A percentile compares a stretch with the other conserved stretches of the same genome.
Evolutionary conservation across 108 stramenopile species (phyloP).

Genomic region (Nitzschia sp.): DNA sequence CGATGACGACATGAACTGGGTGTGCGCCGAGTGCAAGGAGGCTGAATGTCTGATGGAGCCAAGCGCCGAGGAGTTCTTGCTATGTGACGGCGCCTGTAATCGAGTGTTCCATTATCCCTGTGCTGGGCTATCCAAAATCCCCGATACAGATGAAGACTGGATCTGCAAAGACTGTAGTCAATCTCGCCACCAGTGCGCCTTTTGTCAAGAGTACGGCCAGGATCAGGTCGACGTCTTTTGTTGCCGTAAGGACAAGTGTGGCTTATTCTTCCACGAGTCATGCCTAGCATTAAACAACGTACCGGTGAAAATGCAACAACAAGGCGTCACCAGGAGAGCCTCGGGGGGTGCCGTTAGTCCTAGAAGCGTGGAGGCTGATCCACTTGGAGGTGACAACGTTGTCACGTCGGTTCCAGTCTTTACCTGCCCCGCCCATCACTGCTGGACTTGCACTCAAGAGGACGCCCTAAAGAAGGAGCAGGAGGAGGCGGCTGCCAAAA

Average conservation of each 20-base stretch:
- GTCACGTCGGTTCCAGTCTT: slow-evolving; percentile 52
- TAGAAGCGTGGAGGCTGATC: background rate
- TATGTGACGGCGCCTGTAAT: slow-evolving; percentile 74
- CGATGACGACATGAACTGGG: slow-evolving; percentile 61
- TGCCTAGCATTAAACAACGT: slow-evolving; percentile 61
- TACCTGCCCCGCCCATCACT: slow-evolving; percentile 87
- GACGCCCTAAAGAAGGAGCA: slow-evolving; percentile 29
- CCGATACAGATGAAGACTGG: slow-evolving; percentile 61
- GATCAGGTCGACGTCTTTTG: slow-evolving; percentile 65
- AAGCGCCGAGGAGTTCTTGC: slow-evolving; percentile 45
- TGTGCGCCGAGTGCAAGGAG: slow-evolving; percentile 76
- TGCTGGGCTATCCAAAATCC: slow-evolving; percentile 58
- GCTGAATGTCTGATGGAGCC: slow-evolving; percentile 57
- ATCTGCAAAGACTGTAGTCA: slow-evolving; percentile 64
- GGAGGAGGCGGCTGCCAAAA: background rate
- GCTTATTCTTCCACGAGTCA: slow-evolving; percentile 70
- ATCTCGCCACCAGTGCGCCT: slow-evolving; percentile 54
- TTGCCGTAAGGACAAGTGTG: slow-evolving; percentile 56
- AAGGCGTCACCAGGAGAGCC: background rate
- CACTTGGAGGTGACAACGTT: background rate
- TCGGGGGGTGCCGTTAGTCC: background rate
- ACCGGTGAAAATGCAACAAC: slow-evolving; percentile 25
- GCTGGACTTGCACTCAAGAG: slow-evolving; percentile 85
- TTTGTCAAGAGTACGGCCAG: slow-evolving; percentile 63
- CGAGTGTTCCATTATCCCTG: slow-evolving; percentile 82